These are phyloP conservation scores for Penicillium verrucosum DNA, from an alignment of 2,329 filamentous ascomycete genomes.

Conservation along the genomic window DNA sequence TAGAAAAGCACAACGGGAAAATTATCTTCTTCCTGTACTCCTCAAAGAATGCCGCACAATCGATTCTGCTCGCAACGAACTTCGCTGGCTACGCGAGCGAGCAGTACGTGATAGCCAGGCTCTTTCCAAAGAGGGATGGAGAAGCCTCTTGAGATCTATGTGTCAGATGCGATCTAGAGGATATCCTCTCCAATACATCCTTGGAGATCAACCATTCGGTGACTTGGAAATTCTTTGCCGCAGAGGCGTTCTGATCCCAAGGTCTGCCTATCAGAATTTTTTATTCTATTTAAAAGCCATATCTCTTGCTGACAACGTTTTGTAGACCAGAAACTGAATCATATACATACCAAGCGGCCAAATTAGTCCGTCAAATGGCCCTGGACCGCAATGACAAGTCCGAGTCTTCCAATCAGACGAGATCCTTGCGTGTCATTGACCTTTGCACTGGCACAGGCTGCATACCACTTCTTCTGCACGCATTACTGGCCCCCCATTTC, in stretches of 20 bases:
- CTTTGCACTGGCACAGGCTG: conserved; percentile 90
- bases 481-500: conserved; percentile 51
- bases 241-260: conserved; percentile 79
- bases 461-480: conserved; percentile 73
- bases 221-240: conserved; percentile 72
- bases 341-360: conserved; percentile 58
- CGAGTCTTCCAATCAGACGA: neutral
- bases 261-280: conserved; percentile 38
- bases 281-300: neutral
- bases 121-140: conserved; percentile 20
- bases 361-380: conserved; percentile 36
- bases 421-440: conserved; percentile 66
- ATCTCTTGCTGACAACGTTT: neutral
- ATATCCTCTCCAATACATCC: conserved; percentile 81
- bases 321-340: conserved; percentile 66
- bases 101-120: conserved; percentile 22
- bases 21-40: conserved; percentile 41
- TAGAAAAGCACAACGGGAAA: conserved; percentile 33
- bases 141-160: conserved; percentile 34
- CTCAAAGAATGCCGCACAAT: conserved; percentile 46
- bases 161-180: conserved; percentile 53
- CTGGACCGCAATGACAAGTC: neutral
- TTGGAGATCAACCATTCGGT: conserved; percentile 87
- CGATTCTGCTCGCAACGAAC: conserved; percentile 44
- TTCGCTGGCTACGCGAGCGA: conserved; percentile 47